A percentile compares a stretch with the other conserved stretches of the same genome.
phyloP scores from a whole-genome alignment of 2,329 filamentous ascomycete genomes.

The Penicillium sp. region DNA sequence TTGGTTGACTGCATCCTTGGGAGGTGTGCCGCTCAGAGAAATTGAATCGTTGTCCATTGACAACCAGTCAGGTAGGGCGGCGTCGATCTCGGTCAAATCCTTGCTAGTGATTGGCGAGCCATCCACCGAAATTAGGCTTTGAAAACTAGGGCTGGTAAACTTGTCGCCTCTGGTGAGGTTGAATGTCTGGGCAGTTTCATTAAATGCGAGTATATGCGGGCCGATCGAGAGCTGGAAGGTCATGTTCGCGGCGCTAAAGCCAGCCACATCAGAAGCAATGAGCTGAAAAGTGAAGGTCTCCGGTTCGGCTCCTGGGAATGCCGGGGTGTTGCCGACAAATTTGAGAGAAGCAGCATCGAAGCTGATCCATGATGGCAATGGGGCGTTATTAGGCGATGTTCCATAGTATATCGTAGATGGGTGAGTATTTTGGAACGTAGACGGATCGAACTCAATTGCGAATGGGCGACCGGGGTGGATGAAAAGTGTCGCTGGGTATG shows the following conservation, averaged over 20 bases:
- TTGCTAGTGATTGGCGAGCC: conserved; percentile 50
- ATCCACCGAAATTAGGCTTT: conserved; percentile 59
- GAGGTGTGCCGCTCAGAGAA: conserved; percentile 64
- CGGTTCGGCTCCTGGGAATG: conserved; percentile 65
- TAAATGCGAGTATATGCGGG: conserved; percentile 67
- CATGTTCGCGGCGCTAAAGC: conserved; percentile 68
- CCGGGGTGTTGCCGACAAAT: conserved; percentile 72
- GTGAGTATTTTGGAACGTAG: conserved; percentile 64
- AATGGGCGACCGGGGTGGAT: conserved; percentile 52
- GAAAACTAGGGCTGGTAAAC: conserved; percentile 57
- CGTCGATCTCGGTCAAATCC: conserved; percentile 55
- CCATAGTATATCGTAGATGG: conserved; percentile 71
- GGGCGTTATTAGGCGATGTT: conserved; percentile 73
- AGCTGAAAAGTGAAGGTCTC: conserved; percentile 72
- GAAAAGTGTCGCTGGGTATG: conserved; percentile 40
- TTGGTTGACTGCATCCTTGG: conserved; percentile 57
- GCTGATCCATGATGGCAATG: conserved; percentile 79
- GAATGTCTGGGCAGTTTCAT: conserved; percentile 57
- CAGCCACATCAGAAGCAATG: conserved; percentile 76
- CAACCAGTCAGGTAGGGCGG: conserved; percentile 68
- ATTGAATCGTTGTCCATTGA: conserved; percentile 64
- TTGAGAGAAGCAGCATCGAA: conserved; percentile 66
- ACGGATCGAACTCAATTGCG: conserved; percentile 67
- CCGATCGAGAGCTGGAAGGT: conserved; percentile 73
- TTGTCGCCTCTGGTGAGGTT: conserved; percentile 57